phyloP scores from a whole-genome alignment of 805 yeast species.

The Kregervanrija fluxuum region DNA sequence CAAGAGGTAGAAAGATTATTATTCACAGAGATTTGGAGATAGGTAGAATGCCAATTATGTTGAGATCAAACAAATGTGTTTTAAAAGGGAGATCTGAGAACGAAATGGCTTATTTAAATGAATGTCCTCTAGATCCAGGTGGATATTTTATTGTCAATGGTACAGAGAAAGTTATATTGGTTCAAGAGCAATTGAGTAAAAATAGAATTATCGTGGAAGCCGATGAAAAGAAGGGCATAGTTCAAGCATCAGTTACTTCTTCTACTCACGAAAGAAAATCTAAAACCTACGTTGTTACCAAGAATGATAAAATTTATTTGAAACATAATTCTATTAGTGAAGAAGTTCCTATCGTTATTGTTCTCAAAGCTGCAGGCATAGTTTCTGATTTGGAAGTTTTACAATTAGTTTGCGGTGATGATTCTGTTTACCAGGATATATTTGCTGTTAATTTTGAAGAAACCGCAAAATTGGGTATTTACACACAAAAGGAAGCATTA shows the following conservation, averaged over 20 bases:
- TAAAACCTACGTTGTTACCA: slow-evolving; percentile 91
- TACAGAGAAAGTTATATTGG: slow-evolving; percentile 93
- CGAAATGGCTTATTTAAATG: slow-evolving; percentile 83
- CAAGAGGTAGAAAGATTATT: slow-evolving; percentile 88
- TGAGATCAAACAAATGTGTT: slow-evolving; percentile 87
- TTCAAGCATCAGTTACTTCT: slow-evolving; percentile 96
- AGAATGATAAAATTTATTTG: slow-evolving; percentile 79
- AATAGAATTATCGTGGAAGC: slow-evolving; percentile 98
- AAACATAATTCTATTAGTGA: slow-evolving; percentile 95
- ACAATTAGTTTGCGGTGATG: slow-evolving; percentile 89
- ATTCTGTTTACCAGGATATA: slow-evolving; percentile 81
- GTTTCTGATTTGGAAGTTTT: slow-evolving; percentile 87
- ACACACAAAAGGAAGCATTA: slow-evolving; percentile 90
- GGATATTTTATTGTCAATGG: slow-evolving; percentile 98
- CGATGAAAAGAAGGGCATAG: slow-evolving; percentile 88
- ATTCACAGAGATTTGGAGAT: slow-evolving; percentile 86
- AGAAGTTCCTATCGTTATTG: slow-evolving; percentile 90
- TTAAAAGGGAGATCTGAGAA: slow-evolving; percentile 69
- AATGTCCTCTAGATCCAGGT: slow-evolving; percentile 98
- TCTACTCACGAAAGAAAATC: slow-evolving; percentile 98
- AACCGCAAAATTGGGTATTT: slow-evolving; percentile 75
- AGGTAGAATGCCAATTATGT: slow-evolving; percentile 99
- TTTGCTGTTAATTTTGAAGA: slow-evolving; percentile 94
- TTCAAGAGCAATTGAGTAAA: slow-evolving; percentile 94
- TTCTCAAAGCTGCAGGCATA: slow-evolving; percentile 90